Conservation (phyloP, 768 basidiomycete genomes). For the Leccinum disarticulatum region DNA sequence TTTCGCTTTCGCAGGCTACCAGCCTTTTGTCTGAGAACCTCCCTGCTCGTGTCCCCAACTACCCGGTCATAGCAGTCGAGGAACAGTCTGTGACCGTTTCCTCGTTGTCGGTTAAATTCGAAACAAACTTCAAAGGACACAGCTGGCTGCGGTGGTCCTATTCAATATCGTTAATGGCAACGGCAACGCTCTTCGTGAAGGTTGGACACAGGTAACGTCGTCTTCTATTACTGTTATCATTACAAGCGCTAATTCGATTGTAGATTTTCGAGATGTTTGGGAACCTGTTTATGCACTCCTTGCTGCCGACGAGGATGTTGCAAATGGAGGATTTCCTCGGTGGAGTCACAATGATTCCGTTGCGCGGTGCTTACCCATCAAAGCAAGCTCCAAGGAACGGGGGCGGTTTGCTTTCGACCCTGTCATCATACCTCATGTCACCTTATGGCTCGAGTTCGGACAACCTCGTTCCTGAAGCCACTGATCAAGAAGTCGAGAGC, state of each 20-base stretch:
- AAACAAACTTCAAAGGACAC: conserved; percentile 88
- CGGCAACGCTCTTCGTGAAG: conserved; percentile 88
- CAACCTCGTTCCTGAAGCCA: conserved; percentile 81
- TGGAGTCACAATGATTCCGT: conserved; percentile 89
- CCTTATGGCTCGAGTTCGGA: conserved; percentile 81
- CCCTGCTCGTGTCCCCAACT: conserved; percentile 72
- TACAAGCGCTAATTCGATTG: conserved; percentile 3
- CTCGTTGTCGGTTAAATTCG: conserved; percentile 88
- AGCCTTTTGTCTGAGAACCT: conserved; percentile 76
- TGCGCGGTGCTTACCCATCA: conserved; percentile 70
- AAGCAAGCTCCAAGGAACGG: conserved; percentile 67
- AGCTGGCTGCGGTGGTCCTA: conserved; percentile 93
- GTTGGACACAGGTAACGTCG: conserved; percentile 80
- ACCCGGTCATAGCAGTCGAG: conserved; percentile 88
- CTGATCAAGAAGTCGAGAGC: conserved; percentile 87
- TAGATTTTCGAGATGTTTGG: conserved; percentile 99
- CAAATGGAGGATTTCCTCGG: conserved; percentile 99
- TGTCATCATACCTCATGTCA: conserved; percentile 96
- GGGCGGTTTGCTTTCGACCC: conserved; percentile 87
- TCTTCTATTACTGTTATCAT: neutral
- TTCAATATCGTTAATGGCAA: conserved; percentile 98
- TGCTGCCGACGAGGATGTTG: conserved; percentile 86
- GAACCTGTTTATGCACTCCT: conserved; percentile 90
- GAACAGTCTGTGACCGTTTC: conserved; percentile 89
- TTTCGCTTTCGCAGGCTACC: conserved; percentile 90